Conservation (phyloP, 2,329 filamentous ascomycete species). For the Microsporum audouinii region DNA sequence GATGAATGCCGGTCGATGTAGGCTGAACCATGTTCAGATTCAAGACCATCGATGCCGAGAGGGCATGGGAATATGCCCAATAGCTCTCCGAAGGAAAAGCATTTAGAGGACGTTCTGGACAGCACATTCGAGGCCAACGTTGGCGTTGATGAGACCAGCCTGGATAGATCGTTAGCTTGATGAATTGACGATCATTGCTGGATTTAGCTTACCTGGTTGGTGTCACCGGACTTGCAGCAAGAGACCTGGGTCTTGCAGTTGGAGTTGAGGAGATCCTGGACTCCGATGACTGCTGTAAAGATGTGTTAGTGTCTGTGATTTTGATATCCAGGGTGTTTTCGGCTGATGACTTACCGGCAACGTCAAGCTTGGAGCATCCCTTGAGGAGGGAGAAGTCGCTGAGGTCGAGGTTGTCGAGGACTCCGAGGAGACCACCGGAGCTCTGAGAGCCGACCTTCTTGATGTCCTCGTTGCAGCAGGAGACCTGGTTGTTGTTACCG, state of each 20-base stretch:
- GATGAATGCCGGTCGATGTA: neutral
- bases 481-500: slow-evolving; percentile 11
- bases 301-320: neutral
- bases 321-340: neutral
- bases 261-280: slow-evolving; percentile 13
- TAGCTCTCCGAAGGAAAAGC: neutral
- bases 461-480: slow-evolving; percentile 26
- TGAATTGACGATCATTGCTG: neutral
- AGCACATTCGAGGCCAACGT: slow-evolving; percentile 29
- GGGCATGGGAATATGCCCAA: neutral
- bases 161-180: slow-evolving; percentile 8
- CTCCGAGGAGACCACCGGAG: slow-evolving; percentile 25
- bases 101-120: slow-evolving; percentile 31
- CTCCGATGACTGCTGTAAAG: neutral
- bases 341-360: slow-evolving; percentile 18
- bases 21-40: neutral
- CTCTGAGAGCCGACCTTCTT: slow-evolving; percentile 28
- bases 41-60: neutral
- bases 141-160: slow-evolving; percentile 27
- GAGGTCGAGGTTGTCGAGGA: slow-evolving; percentile 28
- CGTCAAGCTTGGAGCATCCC: slow-evolving; percentile 32
- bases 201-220: slow-evolving; percentile 8
- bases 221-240: slow-evolving; percentile 13
- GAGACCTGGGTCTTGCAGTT: slow-evolving; percentile 13
- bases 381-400: slow-evolving; percentile 30